Evolutionary conservation across 2,329 filamentous ascomycete genomes (phyloP), one percentile per base, ranked within the genome.

Genomic region (Dactylellina haptotyla): DNA sequence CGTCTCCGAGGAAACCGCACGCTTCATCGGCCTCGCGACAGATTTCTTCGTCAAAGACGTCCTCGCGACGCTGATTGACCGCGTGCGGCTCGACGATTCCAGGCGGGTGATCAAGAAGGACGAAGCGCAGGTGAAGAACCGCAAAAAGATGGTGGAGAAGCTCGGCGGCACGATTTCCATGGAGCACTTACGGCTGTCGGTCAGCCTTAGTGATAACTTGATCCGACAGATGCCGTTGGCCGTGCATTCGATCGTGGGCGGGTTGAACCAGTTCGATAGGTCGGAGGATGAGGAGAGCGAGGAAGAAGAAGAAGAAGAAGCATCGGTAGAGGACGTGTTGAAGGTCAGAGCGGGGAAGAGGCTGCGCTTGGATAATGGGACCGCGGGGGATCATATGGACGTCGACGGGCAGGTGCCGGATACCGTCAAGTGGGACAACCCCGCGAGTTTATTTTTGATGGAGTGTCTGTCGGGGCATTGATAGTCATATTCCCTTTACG

Each of bases 41-140:
- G 88, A 90, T 77, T 87, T 85, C 0, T 89, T 88, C 66, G 86
- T 90, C 75, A 90, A 90, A 76, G 87, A 90, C 77, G 82, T 88
- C 16, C 81, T 90, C 62, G 85, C 87, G 1, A 84, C 86, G 4
- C 84, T 90, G 5, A 89, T 89, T 75, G 86, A 85, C 75, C 86
- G 87, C 57, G 89, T 88, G 1, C 83, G 87, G 73, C 86, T 86
- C 77, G 90, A 90, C 77, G 87, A 63, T 8, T 45, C 23, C 12
- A 32, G 51, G 28, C 34, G 64, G 16, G 57, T 75, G n/a, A 37
- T 69, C 37, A 75, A 69, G 18, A 34, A 64, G 8, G 63, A 74
- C n/a, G 63, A 75, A 2, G 58, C 30, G 12, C 32, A 51, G 37
- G 37, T n/a, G 12, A 73, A 66, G 37, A 63, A n/a, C 23, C 39